phyloP scores from a whole-genome alignment of 345 rosid genomes.

The Mangifera indica region DNA sequence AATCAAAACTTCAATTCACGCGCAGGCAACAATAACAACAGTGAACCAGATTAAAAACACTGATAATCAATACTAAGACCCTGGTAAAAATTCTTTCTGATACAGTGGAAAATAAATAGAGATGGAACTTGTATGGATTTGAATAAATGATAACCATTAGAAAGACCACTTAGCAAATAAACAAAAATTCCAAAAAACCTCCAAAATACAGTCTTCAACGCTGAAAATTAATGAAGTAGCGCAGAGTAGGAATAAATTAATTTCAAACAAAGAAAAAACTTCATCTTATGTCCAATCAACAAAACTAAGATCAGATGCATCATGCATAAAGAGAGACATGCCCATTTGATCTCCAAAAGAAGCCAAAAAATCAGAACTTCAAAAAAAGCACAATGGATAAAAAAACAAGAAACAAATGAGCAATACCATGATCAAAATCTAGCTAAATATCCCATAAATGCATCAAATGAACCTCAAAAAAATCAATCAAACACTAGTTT shows the following conservation, averaged over 20 bases:
- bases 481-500: conserved; percentile 11
- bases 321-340: conserved; percentile 5
- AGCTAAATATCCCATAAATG: not conserved
- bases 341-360: not conserved
- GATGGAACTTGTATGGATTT: conserved; percentile 8
- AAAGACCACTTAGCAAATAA: not conserved
- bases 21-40: conserved; percentile 6
- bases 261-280: not conserved
- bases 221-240: conserved; percentile 1
- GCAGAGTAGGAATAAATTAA: not conserved
- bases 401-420: conserved; percentile 3
- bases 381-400: not conserved
- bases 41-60: not conserved
- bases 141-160: conserved; percentile 12
- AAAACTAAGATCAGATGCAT: conserved; percentile 1
- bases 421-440: conserved; percentile 1
- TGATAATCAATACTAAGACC: not conserved
- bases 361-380: not conserved
- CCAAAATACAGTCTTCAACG: not conserved
- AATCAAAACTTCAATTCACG: not conserved
- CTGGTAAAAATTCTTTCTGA: not conserved
- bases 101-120: not conserved
- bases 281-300: not conserved
- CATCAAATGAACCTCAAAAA: conserved; percentile 23
- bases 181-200: conserved; percentile 2